Base-by-base conservation (phyloP, 1,284 basidiomycete genomes). In the Rhodotorula glutinis region DNA sequence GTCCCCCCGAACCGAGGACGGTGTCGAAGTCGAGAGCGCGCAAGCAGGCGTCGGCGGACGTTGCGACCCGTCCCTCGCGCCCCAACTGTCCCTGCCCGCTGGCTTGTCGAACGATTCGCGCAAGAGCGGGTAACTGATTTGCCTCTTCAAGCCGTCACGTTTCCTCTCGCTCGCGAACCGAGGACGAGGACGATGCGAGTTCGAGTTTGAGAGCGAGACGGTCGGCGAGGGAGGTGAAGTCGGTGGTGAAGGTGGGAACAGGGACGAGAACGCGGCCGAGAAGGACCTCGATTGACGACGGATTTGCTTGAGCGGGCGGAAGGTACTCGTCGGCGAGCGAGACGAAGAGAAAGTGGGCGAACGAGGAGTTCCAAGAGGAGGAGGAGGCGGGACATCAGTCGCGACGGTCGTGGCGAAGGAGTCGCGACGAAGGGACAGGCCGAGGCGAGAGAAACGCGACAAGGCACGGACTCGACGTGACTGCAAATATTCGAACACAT, bases 111-210 rank as follows among this genome's bases (percentile, higher is more conserved):
- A 40, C 9, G 51, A 40, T 1, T 44, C 29, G 51, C 43, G 41
- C 14, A 64, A 38, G 29, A 64, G 38, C 2, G 63, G 63, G 46
- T 60, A 64, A 13, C 44, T 51, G 47, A 56, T 64, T 8, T 38
- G 54, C 9, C 41, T 23, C 56, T 64, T 64, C 25, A 64, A 19
- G 41, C 33, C 40, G 49, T 13, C 27, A 33, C 23, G 27, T 13
- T 9, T 13, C 23, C 17, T 13, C 21, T 52, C 61, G 40, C 33
- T 43, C 11, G n/a, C 4, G 29, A 51, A 16, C 8, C 30, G 14
- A 30, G 29, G 30, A 2, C 29, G n/a, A 23, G 23, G 17, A 5
- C 54, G n/a, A 2, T 25, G 25, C 5, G 21, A 9, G 13, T 14
- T 23, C 5, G 55, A 3, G 17, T n/a, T 29, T 13, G 13, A 23